These are phyloP conservation scores for Calonectria honghensis DNA, from an alignment of 2,329 filamentous ascomycete species.

Conservation along the genomic window DNA sequence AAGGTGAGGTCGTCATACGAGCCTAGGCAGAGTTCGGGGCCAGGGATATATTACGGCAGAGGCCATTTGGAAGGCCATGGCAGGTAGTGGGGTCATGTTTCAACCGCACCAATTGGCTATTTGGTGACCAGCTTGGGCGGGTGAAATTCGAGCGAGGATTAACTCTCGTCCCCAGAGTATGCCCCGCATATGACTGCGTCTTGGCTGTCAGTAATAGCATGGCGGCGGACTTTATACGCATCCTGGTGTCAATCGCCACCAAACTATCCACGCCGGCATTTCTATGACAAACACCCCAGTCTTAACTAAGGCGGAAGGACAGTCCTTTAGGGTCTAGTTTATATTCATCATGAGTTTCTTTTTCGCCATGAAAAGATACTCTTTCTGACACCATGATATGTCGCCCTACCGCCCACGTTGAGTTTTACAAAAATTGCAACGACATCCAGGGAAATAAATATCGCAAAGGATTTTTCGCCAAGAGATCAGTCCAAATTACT, in stretches of 20 bases:
- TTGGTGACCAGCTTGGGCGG: constrained; percentile 1
- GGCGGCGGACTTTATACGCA: neutral
- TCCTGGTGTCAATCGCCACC: neutral
- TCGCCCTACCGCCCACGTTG: neutral
- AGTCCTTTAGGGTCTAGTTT: neutral
- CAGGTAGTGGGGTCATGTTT: constrained; percentile 24
- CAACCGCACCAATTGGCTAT: constrained; percentile 34
- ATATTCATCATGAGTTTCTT: neutral
- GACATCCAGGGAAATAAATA: neutral
- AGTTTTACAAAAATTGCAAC: neutral
- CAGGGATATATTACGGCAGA: constrained; percentile 6
- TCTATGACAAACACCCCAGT: neutral
- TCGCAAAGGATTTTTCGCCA: neutral
- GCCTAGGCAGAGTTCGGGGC: neutral
- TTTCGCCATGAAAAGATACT: neutral
- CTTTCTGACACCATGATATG: neutral
- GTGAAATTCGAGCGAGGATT: constrained; percentile 15
- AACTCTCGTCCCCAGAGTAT: neutral
- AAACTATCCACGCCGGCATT: neutral
- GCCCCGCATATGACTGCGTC: neutral
- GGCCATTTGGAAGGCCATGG: constrained; percentile 9
- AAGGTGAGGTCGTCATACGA: neutral
- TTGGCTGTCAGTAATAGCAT: neutral
- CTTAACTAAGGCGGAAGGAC: neutral
- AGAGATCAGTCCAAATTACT: neutral